Evolutionary conservation across 2,329 filamentous ascomycete species (phyloP), one percentile per base, ranked within the genome.

Genomic region (Xylaria arbuscula): DNA sequence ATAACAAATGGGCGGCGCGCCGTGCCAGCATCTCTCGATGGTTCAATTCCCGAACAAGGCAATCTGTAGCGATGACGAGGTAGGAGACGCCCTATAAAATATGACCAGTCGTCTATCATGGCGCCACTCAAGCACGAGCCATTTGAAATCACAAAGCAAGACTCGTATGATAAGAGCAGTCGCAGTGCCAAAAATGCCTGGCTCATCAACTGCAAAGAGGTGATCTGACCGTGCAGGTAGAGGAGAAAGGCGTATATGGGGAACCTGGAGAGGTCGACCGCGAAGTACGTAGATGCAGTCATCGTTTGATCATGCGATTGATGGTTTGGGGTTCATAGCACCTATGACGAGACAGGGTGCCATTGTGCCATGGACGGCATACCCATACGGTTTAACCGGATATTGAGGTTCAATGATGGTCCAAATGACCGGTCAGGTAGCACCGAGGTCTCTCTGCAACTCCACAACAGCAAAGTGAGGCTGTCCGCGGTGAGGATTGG

Each of bases 401-500:
- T 59, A 69, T 64, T 67, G 66, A 59, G 28, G 56, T 71, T 68
- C 64, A 61, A 28, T 28, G 54, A 70, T 68, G 68, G 56, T 45
- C 51, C 65, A 66, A 65, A 65, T 72, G 73, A 72, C 68, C 62
- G 59, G 64, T 74, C 71, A 72, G 64, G 73, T 74, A 62, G 69
- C 55, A 75, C 73, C 59, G 68, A 56, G 47, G 62, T 66, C 62
- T 58, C 54, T 56, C 65, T 68, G 69, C 66, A 63, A 45, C 64
- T 62, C 69, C 66, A 67, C 66, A 66, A 58, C 32, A 55, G 47
- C 40, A 68, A 64, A 70, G 66, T 67, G 57, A 75, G 64, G 62
- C 68, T 69, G 69, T 64, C 69, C 63, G 65, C 71, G 73, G 74
- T 75, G 72, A 74, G 62, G 72, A 74, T 75, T 74, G 72, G 70